phyloP scores from a whole-genome alignment of 768 basidiomycete genomes.

The Tricholoma sp. region DNA sequence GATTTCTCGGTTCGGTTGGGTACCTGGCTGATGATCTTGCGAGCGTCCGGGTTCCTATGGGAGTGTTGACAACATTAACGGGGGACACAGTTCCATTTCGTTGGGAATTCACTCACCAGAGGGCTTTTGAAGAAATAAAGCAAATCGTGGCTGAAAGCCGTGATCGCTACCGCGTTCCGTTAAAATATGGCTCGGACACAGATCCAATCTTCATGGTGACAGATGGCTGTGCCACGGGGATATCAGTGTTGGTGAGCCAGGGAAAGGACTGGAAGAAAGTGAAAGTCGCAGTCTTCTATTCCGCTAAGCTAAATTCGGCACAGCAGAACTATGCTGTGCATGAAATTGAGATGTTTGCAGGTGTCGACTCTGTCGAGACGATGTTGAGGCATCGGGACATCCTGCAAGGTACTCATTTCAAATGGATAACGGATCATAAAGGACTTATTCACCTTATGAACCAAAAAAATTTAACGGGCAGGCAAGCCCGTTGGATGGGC shows the following conservation, averaged over 20 bases:
- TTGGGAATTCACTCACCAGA: slow-evolving; percentile 9
- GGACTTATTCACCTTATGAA: slow-evolving; percentile 15
- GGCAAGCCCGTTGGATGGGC: slow-evolving; percentile 4
- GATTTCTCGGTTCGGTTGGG: slow-evolving; percentile 28
- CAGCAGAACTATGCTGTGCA: slow-evolving; percentile 25
- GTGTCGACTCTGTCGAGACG: slow-evolving; percentile 23
- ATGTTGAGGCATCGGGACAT: slow-evolving; percentile 16
- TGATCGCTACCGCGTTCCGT: slow-evolving; percentile 2
- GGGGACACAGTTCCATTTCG: slow-evolving; percentile 8
- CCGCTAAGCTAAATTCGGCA: slow-evolving; percentile 16
- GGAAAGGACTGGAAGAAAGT: slow-evolving; percentile 17
- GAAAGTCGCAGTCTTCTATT: slow-evolving; percentile 24
- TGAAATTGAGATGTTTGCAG: slow-evolving; percentile 24
- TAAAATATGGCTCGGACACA: slow-evolving; percentile 8
- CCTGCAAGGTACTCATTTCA: slow-evolving; percentile 17
- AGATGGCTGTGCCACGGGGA: slow-evolving; percentile 16
- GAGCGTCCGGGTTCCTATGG: slow-evolving; percentile 22
- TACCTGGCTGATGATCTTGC: slow-evolving; percentile 22
- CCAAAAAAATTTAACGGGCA: not conserved
- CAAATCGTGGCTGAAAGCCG: slow-evolving; percentile 1
- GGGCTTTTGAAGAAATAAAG: slow-evolving; percentile 24
- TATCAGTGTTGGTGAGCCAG: slow-evolving; percentile 8
- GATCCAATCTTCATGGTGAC: slow-evolving; percentile 14
- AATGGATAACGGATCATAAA: slow-evolving; percentile 18
- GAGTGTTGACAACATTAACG: slow-evolving; percentile 13